These are phyloP conservation scores for Edhazardia aedis DNA, from an alignment of 371 early-diverging fungal species.

Conservation along the genomic window DNA sequence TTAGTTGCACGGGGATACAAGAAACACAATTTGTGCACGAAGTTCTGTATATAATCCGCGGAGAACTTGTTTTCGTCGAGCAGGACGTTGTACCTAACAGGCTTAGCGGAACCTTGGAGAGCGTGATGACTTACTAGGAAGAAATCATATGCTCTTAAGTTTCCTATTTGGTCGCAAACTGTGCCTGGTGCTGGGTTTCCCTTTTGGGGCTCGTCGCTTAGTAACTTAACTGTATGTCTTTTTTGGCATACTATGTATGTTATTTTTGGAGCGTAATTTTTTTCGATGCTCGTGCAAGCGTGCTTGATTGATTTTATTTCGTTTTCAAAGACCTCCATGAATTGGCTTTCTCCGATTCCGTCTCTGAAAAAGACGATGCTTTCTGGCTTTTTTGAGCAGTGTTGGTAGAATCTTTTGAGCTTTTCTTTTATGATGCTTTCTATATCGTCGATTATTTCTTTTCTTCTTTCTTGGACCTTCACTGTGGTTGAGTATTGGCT, in stretches of 20 bases:
- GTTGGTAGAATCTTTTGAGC: constrained; percentile 9
- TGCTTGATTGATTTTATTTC: constrained; percentile 58
- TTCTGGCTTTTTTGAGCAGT: constrained; percentile 49
- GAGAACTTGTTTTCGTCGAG: constrained; percentile 60
- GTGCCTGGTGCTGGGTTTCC: constrained; percentile 69
- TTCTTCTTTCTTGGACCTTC: constrained; percentile 56
- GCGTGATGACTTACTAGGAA: constrained; percentile 68
- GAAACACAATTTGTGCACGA: constrained; percentile 65
- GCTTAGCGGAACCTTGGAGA: constrained; percentile 67
- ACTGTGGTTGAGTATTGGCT: constrained; percentile 48
- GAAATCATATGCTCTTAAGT: constrained; percentile 64
- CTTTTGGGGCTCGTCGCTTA: constrained; percentile 50
- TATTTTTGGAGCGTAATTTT: constrained; percentile 55
- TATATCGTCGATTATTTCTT: constrained; percentile 66
- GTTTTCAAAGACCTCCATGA: constrained; percentile 52
- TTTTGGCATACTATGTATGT: constrained; percentile 78
- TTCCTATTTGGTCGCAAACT: constrained; percentile 61
- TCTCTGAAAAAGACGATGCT: constrained; percentile 75
- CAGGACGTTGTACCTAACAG: constrained; percentile 63
- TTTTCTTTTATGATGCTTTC: constrained; percentile 1
- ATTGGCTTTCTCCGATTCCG: constrained; percentile 70
- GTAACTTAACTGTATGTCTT: constrained; percentile 75
- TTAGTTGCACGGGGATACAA: constrained; percentile 62
- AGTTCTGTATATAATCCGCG: constrained; percentile 54
- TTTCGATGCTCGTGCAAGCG: constrained; percentile 54